Evolutionary conservation across 768 basidiomycete species (phyloP), one percentile per base, ranked within the genome.

Genomic region (Amanita muscaria): DNA sequence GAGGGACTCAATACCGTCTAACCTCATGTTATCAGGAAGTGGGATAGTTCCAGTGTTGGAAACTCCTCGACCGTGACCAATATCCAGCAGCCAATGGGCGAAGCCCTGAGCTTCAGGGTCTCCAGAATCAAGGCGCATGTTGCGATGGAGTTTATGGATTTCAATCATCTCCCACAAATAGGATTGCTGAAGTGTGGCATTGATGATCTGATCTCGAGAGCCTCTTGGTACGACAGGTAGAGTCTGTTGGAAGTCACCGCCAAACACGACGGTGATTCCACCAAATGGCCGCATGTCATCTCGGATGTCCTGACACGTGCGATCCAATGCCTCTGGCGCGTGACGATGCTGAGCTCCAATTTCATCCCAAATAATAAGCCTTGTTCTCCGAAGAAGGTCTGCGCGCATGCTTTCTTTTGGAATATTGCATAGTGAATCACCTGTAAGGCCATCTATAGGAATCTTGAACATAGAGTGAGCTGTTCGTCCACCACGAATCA

Each of bases 401-500:
- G 27, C 27, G 7, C 6, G 12, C 27, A 6, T 6, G 27, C 27
- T 12, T 18, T 64, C 45, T 41, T 69, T 70, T 4, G 53, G 27
- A 27, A 74, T 63, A 9, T 16, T 47, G 52, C 69, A 73, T 1
- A 48, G 31, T 4, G 61, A 63, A 2, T 51, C 31, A 2, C 57
- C 52, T 44, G 46, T 22, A 5, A 60, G 42, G 27, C 40, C 46
- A 4, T 62, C 54, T 25, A 74, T 60, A 1, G 72, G 74, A 31
- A 74, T 71, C 44, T 70, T 68, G 59, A 76, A 76, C 6, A 50
- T 51, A 0, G 69, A 74, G 49, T 77, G 70, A 0, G 70, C 60
- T 18, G 75, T 77, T 2, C 63, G 53, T 1, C 73, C 74, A 35
- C 68, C 65, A 7, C 40, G 46, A 1, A 75, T 53, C 0, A 77